phyloP scores from a whole-genome alignment of 768 basidiomycete genomes.

The Leccinum disarticulatum region DNA sequence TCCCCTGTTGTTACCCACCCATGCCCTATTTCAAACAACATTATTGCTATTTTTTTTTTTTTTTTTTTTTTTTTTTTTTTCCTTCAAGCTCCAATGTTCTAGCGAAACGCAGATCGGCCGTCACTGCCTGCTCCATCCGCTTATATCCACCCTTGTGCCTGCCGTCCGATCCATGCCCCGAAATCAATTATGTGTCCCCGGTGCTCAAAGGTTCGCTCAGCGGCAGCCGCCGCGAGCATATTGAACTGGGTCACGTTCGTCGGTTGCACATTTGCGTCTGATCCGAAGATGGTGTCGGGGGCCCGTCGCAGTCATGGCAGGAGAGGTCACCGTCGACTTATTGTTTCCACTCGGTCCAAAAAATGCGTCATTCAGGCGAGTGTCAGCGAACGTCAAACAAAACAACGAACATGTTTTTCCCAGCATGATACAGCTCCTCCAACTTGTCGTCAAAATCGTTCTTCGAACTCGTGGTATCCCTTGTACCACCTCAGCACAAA shows the following conservation, averaged over 20 bases:
- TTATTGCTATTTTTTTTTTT: too few relatives aligned
- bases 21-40: too few relatives aligned
- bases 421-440: slow-evolving; percentile 80
- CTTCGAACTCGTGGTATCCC: slow-evolving; percentile 77
- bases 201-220: slow-evolving; percentile 23
- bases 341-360: slow-evolving; percentile 56
- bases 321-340: slow-evolving; percentile 18
- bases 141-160: too few relatives aligned
- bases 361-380: not conserved
- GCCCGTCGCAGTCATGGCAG: not conserved
- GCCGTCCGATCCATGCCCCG: not conserved
- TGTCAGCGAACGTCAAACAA: not conserved
- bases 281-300: slow-evolving; percentile 2
- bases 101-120: too few relatives aligned
- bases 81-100: too few relatives aligned
- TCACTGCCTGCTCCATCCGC: too few relatives aligned
- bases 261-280: slow-evolving; percentile 1
- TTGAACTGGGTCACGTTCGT: slow-evolving; percentile 20
- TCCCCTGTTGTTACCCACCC: too few relatives aligned
- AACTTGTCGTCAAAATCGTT: slow-evolving; percentile 80
- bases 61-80: too few relatives aligned
- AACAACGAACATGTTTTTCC: slow-evolving; percentile 60
- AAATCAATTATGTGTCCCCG: slow-evolving; percentile 15
- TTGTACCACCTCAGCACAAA: slow-evolving; percentile 86
- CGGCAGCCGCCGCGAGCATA: slow-evolving; percentile 26